Conservation (phyloP, 2,329 filamentous ascomycete genomes). For the Talaromyces sp. region DNA sequence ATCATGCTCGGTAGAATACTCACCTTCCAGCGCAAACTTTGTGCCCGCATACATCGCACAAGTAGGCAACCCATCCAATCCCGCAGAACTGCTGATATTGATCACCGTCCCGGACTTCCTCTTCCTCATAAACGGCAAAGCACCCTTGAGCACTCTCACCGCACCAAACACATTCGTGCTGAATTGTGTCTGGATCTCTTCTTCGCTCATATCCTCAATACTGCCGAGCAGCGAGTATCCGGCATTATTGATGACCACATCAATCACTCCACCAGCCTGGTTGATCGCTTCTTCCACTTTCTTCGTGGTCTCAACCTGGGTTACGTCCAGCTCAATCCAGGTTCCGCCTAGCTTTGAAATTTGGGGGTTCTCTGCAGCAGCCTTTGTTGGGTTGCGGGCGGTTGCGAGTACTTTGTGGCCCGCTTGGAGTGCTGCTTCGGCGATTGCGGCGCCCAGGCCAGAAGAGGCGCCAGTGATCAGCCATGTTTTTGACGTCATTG, state of each 20-base stretch:
- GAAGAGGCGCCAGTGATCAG: conserved; percentile 25
- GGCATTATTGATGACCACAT: conserved; percentile 15
- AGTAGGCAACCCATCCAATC: conserved; percentile 22
- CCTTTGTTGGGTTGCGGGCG: conserved; percentile 24
- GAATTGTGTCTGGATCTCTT: conserved; percentile 24
- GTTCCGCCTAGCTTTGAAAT: conserved; percentile 11
- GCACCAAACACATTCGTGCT: conserved; percentile 29
- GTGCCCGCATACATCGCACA: conserved; percentile 28
- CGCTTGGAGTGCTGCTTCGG: conserved; percentile 22
- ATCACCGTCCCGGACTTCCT: conserved; percentile 25
- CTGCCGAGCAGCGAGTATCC: conserved; percentile 18
- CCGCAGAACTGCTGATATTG: conserved; percentile 27
- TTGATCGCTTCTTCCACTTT: conserved; percentile 2
- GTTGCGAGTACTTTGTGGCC: conserved; percentile 27
- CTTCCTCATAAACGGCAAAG: conserved; percentile 27
- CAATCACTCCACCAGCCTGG: not conserved
- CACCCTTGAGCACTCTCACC: conserved; percentile 24
- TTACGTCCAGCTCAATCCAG: conserved; percentile 14
- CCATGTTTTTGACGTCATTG: conserved; percentile 21
- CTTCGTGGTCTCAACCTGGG: not conserved
- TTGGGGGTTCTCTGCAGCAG: conserved; percentile 20
- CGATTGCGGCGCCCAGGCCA: conserved; percentile 24
- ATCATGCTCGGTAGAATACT: conserved; percentile 6
- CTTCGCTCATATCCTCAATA: conserved; percentile 28
- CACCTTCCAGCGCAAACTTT: conserved; percentile 31